phyloP scores from a whole-genome alignment of 495 filamentous ascomycete species.

The Evernia prunastri region DNA sequence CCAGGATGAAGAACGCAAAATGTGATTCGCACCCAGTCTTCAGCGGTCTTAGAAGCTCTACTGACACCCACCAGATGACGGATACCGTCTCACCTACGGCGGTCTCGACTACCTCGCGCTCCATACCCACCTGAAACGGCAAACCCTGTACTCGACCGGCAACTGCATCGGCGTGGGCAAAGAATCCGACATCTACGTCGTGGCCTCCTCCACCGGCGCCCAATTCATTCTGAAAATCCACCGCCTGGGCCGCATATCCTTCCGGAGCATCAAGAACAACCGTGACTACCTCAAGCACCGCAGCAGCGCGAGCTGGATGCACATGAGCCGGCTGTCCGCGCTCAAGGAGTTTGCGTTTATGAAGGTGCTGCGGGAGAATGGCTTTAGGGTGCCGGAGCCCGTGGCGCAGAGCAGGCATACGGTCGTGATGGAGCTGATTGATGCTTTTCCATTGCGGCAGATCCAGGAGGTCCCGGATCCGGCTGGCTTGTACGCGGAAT shows the following conservation, averaged over 20 bases:
- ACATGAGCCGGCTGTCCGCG: constrained; percentile 86
- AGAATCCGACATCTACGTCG: constrained; percentile 92
- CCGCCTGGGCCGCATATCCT: constrained; percentile 90
- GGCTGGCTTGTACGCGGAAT: constrained; percentile 72
- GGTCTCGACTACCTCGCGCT: constrained; percentile 95
- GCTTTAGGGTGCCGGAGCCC: constrained; percentile 83
- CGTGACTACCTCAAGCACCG: constrained; percentile 89
- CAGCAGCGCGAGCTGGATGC: constrained; percentile 84
- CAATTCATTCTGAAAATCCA: constrained; percentile 88
- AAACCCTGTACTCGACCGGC: constrained; percentile 80
- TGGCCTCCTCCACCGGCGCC: constrained; percentile 44
- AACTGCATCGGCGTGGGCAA: constrained; percentile 96
- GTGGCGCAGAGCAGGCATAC: constrained; percentile 85
- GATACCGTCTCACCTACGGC: constrained; percentile 94
- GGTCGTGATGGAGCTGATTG: constrained; percentile 86
- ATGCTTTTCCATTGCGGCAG: constrained; percentile 83
- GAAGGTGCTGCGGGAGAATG: constrained; percentile 71
- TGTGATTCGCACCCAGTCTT: constrained; percentile 41
- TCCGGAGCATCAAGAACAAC: constrained; percentile 91
- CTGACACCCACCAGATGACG: constrained; percentile 57
- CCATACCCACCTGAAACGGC: constrained; percentile 73
- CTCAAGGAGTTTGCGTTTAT: constrained; percentile 92
- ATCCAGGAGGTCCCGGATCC: constrained; percentile 73
- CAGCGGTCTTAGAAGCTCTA: not conserved
- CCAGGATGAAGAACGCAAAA: constrained; percentile 86